phyloP scores from a whole-genome alignment of 139 green algal species.

The Chlamydomonas incerta region DNA sequence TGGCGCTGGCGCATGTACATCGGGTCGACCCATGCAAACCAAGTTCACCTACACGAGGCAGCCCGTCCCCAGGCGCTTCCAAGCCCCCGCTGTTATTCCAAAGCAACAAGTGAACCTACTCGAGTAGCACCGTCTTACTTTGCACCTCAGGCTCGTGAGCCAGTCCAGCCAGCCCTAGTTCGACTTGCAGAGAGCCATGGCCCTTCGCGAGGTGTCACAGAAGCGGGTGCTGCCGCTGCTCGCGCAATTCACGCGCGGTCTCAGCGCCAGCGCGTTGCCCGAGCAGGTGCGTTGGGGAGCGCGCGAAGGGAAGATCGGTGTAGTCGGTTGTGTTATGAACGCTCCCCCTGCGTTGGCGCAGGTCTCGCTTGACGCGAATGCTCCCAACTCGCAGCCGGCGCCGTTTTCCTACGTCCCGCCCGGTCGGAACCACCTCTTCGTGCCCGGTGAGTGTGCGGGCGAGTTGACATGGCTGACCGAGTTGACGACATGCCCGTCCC shows the following conservation, averaged over 20 bases:
- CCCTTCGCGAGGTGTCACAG: constrained; percentile 37
- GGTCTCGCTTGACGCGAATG: neutral
- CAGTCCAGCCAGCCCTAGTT: too few species aligned
- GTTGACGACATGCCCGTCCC: neutral
- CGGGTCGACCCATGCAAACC: too few species aligned
- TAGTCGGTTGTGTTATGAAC: neutral
- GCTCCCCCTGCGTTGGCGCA: neutral
- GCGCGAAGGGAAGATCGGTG: neutral
- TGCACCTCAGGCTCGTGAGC: too few species aligned
- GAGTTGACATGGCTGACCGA: neutral
- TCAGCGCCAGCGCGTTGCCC: constrained; percentile 20
- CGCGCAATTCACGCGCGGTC: neutral
- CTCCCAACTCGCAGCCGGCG: constrained; percentile 12
- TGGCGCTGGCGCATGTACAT: too few species aligned
- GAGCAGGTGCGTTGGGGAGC: constrained; percentile 12
- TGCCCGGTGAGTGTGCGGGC: constrained; percentile 76
- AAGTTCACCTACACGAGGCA: too few species aligned
- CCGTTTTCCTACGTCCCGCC: constrained; percentile 82
- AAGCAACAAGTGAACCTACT: too few species aligned
- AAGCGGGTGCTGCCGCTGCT: constrained; percentile 30
- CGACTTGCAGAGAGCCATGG: too few species aligned
- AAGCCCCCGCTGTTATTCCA: too few species aligned
- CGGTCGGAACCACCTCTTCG: constrained; percentile 94
- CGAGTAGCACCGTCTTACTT: too few species aligned
- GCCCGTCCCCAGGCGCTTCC: too few species aligned